Conservation (phyloP, 2,329 filamentous ascomycete genomes). For the Fusarium sp. region DNA sequence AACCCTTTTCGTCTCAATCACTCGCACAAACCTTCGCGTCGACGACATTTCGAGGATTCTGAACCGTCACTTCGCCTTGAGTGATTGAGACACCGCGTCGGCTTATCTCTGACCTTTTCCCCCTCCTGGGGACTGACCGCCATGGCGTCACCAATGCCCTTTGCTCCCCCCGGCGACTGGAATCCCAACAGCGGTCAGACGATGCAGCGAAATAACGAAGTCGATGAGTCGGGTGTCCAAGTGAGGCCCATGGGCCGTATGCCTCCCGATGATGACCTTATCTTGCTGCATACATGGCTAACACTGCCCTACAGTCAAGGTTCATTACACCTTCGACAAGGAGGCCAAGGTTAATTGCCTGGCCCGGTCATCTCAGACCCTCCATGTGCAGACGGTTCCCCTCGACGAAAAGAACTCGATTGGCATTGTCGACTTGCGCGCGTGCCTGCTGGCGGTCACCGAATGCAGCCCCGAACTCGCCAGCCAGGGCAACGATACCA, state of each 20-base stretch:
- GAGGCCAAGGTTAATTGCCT: constrained; percentile 90
- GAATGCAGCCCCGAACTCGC: constrained; percentile 85
- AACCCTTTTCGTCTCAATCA: constrained; percentile 21
- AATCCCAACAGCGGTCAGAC: constrained; percentile 46
- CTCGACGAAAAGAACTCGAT: constrained; percentile 85
- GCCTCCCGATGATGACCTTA: constrained; percentile 44
- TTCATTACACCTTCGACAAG: constrained; percentile 95
- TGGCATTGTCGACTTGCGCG: constrained; percentile 87
- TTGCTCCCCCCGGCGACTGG: constrained; percentile 49
- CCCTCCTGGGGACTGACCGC: constrained; percentile 42
- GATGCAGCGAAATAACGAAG: constrained; percentile 47
- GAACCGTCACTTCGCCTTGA: constrained; percentile 4
- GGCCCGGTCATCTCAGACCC: constrained; percentile 82
- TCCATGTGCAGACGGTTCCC: constrained; percentile 83
- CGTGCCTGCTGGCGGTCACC: constrained; percentile 85
- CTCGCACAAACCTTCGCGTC: constrained; percentile 1
- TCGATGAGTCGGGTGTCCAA: constrained; percentile 65
- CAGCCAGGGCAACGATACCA: constrained; percentile 77
- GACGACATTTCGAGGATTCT: neutral
- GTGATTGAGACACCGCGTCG: constrained; percentile 15
- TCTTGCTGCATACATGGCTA: constrained; percentile 28
- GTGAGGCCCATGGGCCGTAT: constrained; percentile 76
- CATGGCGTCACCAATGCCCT: constrained; percentile 57
- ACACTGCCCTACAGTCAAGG: constrained; percentile 76
- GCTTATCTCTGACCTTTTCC: constrained; percentile 30